Percentiles rank a stretch among this genome's conserved stretches.
Evolutionary conservation across 2,329 filamentous ascomycete species (phyloP).

Genomic region (Penicillium sp.): DNA sequence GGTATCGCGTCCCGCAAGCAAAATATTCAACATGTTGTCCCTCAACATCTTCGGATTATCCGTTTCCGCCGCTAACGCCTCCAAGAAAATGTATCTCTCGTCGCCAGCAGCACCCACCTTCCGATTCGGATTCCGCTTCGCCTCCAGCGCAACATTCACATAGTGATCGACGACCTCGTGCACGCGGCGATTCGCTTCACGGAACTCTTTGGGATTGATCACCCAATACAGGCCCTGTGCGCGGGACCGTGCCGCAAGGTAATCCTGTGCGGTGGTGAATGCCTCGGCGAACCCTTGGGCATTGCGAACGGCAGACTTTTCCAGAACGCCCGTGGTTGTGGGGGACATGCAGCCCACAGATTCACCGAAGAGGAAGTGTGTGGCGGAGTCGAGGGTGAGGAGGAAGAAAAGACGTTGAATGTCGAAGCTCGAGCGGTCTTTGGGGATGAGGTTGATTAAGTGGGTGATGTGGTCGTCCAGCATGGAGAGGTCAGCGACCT

Average conservation of each 20-base stretch:
- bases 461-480: constrained; percentile 78
- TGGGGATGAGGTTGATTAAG: constrained; percentile 65
- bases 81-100: constrained; percentile 55
- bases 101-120: constrained; percentile 27
- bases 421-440: constrained; percentile 59
- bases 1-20: constrained; percentile 58
- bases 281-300: constrained; percentile 42
- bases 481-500: constrained; percentile 67
- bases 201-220: constrained; percentile 45
- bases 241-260: constrained; percentile 35
- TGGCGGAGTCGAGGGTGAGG: constrained; percentile 80
- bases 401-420: constrained; percentile 78
- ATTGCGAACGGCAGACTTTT: constrained; percentile 36
- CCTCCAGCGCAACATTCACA: constrained; percentile 49
- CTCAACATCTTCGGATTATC: constrained; percentile 52
- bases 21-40: constrained; percentile 55
- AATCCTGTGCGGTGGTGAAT: constrained; percentile 42
- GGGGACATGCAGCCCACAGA: constrained; percentile 63
- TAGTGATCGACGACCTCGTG: constrained; percentile 56
- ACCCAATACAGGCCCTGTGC: constrained; percentile 44
- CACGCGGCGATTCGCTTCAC: constrained; percentile 46
- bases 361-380: constrained; percentile 81
- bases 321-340: constrained; percentile 56
- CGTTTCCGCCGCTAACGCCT: constrained; percentile 52
- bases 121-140: constrained; percentile 38